Percentiles rank a stretch among this genome's conserved stretches.
These are phyloP conservation scores for Carallia brachiata DNA, from an alignment of 345 rosid genomes.

Conservation along the genomic window DNA sequence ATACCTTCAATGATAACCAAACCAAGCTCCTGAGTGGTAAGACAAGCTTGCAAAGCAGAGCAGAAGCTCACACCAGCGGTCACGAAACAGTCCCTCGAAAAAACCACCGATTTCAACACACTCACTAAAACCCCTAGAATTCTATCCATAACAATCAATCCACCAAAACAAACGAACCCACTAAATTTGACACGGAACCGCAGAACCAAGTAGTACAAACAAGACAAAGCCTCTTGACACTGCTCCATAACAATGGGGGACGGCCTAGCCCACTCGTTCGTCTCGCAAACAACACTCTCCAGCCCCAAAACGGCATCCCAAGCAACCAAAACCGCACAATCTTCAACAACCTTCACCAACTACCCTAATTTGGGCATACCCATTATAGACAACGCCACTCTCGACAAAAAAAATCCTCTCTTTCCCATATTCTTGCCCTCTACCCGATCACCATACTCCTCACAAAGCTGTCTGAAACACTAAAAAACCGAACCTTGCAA, in stretches of 20 bases:
- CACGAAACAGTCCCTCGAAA: conserved; percentile 87
- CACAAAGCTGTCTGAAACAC: conserved; percentile 63
- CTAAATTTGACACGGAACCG: conserved; percentile 63
- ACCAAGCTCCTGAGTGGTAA: conserved; percentile 61
- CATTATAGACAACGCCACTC: conserved; percentile 76
- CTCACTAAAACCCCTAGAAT: conserved; percentile 54
- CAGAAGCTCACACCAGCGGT: conserved; percentile 91
- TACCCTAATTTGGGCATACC: conserved; percentile 87
- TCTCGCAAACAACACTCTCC: conserved; percentile 57
- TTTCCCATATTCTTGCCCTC: conserved; percentile 32
- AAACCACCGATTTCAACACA: conserved; percentile 57
- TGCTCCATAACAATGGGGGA: conserved; percentile 95
- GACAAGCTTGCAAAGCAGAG: conserved; percentile 81
- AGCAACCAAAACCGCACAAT: conserved; percentile 69
- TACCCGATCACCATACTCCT: conserved; percentile 48
- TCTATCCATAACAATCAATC: conserved; percentile 48
- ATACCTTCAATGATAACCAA: conserved; percentile 65
- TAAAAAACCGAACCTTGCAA: conserved; percentile 42
- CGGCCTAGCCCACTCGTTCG: conserved; percentile 62
- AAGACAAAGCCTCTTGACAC: conserved; percentile 87
- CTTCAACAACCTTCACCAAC: conserved; percentile 68
- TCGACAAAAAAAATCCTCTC: conserved; percentile 64
- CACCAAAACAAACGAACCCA: conserved; percentile 22
- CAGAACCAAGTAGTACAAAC: conserved; percentile 88
- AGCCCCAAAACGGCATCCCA: conserved; percentile 68